Percentiles rank a stretch among this genome's conserved stretches.
phyloP scores from a whole-genome alignment of 495 filamentous ascomycete genomes.

The Glarea lozoyensis region DNA sequence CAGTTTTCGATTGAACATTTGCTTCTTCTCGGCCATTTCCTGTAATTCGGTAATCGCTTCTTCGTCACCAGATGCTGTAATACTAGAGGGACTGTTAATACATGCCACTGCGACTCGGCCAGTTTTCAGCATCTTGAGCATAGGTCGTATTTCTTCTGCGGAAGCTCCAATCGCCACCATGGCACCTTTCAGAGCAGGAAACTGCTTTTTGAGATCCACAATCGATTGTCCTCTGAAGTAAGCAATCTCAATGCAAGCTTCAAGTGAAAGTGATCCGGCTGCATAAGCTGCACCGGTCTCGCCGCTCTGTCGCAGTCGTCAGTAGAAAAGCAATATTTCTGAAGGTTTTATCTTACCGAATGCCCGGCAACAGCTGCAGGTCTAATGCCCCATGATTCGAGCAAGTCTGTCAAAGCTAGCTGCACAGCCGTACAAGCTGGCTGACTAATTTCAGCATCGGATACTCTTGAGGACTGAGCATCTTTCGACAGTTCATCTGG shows the following conservation, averaged over 20 bases:
- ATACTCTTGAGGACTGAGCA: slow-evolving; percentile 18
- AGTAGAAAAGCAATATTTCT: too few species aligned
- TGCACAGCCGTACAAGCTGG: slow-evolving; percentile 43
- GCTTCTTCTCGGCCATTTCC: slow-evolving; percentile 21
- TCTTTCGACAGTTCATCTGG: slow-evolving; percentile 32
- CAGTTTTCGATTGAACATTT: slow-evolving; percentile 40
- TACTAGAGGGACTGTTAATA: slow-evolving; percentile 41
- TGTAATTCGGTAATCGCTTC: slow-evolving; percentile 39
- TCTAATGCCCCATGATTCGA: slow-evolving; percentile 42
- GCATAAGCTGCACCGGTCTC: slow-evolving; percentile 51
- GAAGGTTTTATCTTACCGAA: too few species aligned
- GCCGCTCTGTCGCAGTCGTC: too few species aligned
- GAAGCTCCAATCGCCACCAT: not conserved
- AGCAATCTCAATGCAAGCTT: slow-evolving; percentile 13
- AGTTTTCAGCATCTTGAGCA: not conserved
- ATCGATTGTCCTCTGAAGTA: not conserved
- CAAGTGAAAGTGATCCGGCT: slow-evolving; percentile 38
- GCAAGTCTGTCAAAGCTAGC: slow-evolving; percentile 42
- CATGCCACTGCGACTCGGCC: slow-evolving; percentile 29
- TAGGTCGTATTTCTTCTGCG: not conserved
- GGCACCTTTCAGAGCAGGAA: not conserved
- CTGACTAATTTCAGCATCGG: slow-evolving; percentile 37
- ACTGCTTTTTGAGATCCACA: not conserved
- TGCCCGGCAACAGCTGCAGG: slow-evolving; percentile 50
- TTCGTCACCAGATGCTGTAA: slow-evolving; percentile 49